A percentile compares a stretch with the other conserved stretches of the same genome.
Evolutionary conservation across 371 early-diverging fungal species (phyloP).

Genomic region (Mortierella sp.): DNA sequence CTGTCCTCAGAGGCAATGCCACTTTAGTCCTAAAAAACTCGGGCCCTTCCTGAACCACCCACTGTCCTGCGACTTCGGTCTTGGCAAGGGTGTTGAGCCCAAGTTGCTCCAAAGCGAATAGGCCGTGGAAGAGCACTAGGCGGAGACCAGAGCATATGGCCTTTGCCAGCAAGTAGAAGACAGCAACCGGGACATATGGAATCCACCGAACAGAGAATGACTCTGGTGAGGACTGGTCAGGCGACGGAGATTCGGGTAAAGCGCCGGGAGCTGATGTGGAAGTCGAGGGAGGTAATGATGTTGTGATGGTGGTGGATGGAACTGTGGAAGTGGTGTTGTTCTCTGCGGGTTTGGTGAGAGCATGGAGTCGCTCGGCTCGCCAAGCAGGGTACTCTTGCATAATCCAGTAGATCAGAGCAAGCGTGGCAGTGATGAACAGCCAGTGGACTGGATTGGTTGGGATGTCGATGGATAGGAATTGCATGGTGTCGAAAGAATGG

Average conservation of each 20-base stretch:
- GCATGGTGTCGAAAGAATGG: background rate
- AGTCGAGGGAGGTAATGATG: background rate
- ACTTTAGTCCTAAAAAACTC: slow-evolving; percentile 20
- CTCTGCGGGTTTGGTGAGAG: background rate
- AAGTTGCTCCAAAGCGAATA: slow-evolving; percentile 24
- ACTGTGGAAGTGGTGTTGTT: background rate
- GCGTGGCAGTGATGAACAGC: background rate
- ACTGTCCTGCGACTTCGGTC: slow-evolving; percentile 10
- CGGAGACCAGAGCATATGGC: slow-evolving; percentile 32
- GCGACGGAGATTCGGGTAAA: background rate
- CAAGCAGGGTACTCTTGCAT: slow-evolving; percentile 44
- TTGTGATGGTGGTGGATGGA: background rate
- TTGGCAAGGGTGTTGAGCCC: slow-evolving; percentile 4
- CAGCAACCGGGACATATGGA: slow-evolving; percentile 45
- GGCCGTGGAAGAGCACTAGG: slow-evolving; percentile 18
- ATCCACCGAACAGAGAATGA: slow-evolving; percentile 43
- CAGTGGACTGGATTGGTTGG: slow-evolving; percentile 1
- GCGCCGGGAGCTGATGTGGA: background rate
- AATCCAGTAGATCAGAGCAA: slow-evolving; percentile 22
- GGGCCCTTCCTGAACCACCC: slow-evolving; percentile 34
- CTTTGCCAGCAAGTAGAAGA: slow-evolving; percentile 36
- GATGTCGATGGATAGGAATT: background rate
- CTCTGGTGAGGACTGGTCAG: slow-evolving; percentile 14
- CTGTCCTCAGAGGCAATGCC: slow-evolving; percentile 7
- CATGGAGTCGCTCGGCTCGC: slow-evolving; percentile 13